Evolutionary conservation across 176 grass and related monocot genomes (phyloP).

Genomic region (Cocos nucifera): DNA sequence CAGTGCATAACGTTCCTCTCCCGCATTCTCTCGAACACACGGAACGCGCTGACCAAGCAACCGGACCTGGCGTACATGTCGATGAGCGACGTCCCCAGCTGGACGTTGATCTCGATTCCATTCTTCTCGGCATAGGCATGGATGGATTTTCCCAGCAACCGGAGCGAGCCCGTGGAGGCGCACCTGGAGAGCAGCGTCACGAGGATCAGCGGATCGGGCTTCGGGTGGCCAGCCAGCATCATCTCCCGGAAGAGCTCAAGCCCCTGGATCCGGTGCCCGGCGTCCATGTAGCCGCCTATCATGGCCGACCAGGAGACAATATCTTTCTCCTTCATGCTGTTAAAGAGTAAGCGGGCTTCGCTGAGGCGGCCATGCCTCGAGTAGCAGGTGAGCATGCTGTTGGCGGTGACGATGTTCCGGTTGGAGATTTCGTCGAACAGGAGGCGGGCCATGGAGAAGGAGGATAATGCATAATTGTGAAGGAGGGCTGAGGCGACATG

Average conservation of each 20-base stretch:
- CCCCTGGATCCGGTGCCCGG: not conserved
- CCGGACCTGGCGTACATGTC: conserved; percentile 37
- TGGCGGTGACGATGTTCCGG: conserved; percentile 32
- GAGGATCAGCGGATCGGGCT: conserved; percentile 24
- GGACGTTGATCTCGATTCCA: not conserved
- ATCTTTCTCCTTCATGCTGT: conserved; percentile 33
- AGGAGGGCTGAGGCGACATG: conserved; percentile 46
- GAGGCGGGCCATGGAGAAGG: conserved; percentile 15
- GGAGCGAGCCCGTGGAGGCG: conserved; percentile 20
- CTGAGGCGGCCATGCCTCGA: conserved; percentile 24
- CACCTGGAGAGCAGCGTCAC: conserved; percentile 28
- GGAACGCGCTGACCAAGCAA: conserved; percentile 19
- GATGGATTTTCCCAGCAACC: conserved; percentile 23
- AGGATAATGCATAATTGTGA: conserved; percentile 18
- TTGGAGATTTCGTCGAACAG: conserved; percentile 49
- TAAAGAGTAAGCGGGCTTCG: conserved; percentile 28
- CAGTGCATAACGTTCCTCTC: conserved; percentile 34
- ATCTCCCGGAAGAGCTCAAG: conserved; percentile 40
- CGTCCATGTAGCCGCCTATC: conserved; percentile 35
- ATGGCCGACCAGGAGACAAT: conserved; percentile 43
- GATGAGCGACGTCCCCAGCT: conserved; percentile 38
- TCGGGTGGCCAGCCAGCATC: not conserved
- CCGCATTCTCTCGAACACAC: conserved; percentile 24
- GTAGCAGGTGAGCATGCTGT: conserved; percentile 38
- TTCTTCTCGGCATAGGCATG: conserved; percentile 32